A percentile compares a stretch with the other conserved stretches of the same genome.
Conservation (phyloP, 2,329 filamentous ascomycete genomes). For the Alternaria brassicae region DNA sequence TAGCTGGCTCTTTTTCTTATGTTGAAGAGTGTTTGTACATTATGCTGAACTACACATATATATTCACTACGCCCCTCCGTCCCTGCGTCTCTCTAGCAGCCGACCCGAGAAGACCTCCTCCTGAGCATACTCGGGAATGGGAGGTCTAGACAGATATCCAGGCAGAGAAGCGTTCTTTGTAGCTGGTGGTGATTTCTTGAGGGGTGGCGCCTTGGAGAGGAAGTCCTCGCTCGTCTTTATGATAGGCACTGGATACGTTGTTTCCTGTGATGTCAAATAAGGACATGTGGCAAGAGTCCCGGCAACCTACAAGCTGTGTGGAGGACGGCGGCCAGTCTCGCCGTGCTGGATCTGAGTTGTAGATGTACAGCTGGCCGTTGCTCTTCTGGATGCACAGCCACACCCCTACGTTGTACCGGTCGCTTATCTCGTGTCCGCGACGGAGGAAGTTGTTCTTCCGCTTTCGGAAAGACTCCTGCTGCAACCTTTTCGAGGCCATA, state of each 20-base stretch:
- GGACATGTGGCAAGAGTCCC: not conserved
- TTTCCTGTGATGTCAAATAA: conserved; percentile 1
- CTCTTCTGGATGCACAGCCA: conserved; percentile 24
- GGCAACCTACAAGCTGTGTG: conserved; percentile 10
- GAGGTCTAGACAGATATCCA: conserved; percentile 15
- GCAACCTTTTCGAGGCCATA: conserved; percentile 22
- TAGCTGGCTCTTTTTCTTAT: not conserved
- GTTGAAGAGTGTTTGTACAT: not conserved
- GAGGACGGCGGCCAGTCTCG: conserved; percentile 18
- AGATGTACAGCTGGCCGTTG: conserved; percentile 22
- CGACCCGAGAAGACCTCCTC: conserved; percentile 18
- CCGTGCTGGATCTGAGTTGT: conserved; percentile 16
- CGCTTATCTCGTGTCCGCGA: conserved; percentile 19
- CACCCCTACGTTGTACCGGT: conserved; percentile 18
- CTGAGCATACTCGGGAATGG: conserved; percentile 18
- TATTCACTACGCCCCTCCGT: not conserved
- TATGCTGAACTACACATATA: not conserved
- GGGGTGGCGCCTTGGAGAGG: not conserved
- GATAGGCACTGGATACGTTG: conserved; percentile 14
- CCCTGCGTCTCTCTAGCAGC: conserved; percentile 8
- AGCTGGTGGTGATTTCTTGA: conserved; percentile 2
- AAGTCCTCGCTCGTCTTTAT: conserved; percentile 15
- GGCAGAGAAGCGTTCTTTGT: conserved; percentile 7
- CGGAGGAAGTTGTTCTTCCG: conserved; percentile 22
- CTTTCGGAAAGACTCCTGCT: conserved; percentile 25